These are phyloP conservation scores for Veloboletus limbatus DNA, from an alignment of 1,284 basidiomycete species.

Conservation along the genomic window DNA sequence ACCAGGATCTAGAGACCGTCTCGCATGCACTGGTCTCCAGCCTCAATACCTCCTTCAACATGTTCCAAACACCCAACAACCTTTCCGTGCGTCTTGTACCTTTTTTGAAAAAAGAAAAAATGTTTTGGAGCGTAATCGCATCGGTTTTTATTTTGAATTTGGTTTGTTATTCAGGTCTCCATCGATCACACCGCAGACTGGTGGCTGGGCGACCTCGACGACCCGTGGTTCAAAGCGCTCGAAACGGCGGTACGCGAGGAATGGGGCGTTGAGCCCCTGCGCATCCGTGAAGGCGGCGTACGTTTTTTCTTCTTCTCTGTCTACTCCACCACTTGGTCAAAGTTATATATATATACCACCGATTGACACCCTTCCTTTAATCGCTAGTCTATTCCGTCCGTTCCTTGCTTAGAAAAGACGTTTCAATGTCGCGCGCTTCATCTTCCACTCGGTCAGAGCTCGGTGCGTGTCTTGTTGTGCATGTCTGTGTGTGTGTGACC, in stretches of 20 bases:
- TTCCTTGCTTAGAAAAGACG: conserved; percentile 90
- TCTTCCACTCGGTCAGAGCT: conserved; percentile 85
- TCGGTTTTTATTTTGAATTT: no score
- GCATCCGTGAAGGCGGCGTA: conserved; percentile 93
- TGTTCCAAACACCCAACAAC: conserved; percentile 65
- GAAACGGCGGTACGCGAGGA: conserved; percentile 80
- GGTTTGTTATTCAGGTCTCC: conserved; percentile 49
- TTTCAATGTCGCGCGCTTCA: conserved; percentile 83
- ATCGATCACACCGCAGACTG: conserved; percentile 89
- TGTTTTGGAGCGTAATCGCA: no score
- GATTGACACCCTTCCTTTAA: no score
- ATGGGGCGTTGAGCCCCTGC: conserved; percentile 81
- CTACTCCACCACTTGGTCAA: no score
- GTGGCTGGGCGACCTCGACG: conserved; percentile 90
- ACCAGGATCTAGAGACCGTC: conserved; percentile 80
- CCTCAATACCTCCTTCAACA: conserved; percentile 60
- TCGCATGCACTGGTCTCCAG: conserved; percentile 59
- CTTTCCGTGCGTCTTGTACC: conserved; percentile 59
- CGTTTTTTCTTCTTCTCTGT: conserved; percentile 31
- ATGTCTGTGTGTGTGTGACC: no score
- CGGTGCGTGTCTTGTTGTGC: no score
- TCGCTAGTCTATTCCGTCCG: conserved; percentile 79
- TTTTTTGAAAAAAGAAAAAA: no score
- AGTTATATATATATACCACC: no score
- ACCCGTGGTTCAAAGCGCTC: conserved; percentile 80